Evolutionary conservation across 1,284 basidiomycete genomes (phyloP), one percentile per base, ranked within the genome.

Genomic region (Pyrrhoderma noxium): DNA sequence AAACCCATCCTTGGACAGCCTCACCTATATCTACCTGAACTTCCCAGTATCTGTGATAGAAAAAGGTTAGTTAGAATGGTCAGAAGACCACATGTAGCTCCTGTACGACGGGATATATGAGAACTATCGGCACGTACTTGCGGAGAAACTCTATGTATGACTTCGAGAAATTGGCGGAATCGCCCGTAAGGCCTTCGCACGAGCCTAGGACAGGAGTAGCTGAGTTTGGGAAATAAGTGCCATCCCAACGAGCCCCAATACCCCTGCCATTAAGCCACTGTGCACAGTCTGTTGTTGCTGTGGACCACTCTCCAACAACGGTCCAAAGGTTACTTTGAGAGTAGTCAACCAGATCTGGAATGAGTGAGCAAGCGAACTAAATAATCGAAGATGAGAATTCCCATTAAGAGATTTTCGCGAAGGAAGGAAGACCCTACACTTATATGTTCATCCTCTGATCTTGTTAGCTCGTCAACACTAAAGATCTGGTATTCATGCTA

Each of bases 401-500:
- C 11, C 5, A 5, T 5, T 5, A n/a, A 40, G 34, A 34, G 18
- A 36, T 25, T 36, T 27, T 31, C 34, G 16, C 18, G 25, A 7
- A 41, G 27, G 18, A 2, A 13, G 22, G 40, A 16, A 40, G 38
- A 40, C 38, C n/a, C 48, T 60, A 80, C 80, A 37, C 62, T 63
- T 48, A 84, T 70, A 58, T 85, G 82, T 22, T 81, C 70, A 49
- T 76, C 70, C 56, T 74, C 72, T 27, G 77, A 69, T 37, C 79
- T 73, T 23, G 68, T 62, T 8, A 86, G 69, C 61, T 83, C 77
- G 8, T 63, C 62, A 59, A 78, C 69, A 58, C 77, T 81, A 67
- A 91, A 90, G 48, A 89, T 79, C 62, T 89, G 87, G 62, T 92
- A 90, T 66, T 84, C 75, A 66, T 92, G 88, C 74, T 83, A 9